Conservation (phyloP, 2,329 filamentous ascomycete genomes). For the Monosporascus sp. region DNA sequence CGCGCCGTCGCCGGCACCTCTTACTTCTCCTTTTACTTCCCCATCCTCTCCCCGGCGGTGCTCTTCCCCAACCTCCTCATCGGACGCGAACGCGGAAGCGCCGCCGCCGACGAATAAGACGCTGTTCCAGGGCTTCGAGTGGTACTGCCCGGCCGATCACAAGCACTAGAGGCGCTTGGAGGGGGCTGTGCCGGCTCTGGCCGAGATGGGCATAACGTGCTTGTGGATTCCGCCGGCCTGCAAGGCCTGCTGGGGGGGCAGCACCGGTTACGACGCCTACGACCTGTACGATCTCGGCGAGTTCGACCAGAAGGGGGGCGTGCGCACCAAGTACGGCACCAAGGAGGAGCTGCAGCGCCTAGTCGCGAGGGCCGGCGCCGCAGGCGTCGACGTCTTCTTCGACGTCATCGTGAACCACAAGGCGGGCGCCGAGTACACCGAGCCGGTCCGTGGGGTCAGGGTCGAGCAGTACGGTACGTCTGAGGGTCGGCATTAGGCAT, state of each 20-base stretch:
- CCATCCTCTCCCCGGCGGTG: too few relatives aligned
- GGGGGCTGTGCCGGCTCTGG: conserved; percentile 45
- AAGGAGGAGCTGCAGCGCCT: conserved; percentile 57
- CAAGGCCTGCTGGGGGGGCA: conserved; percentile 38
- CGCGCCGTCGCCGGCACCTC: too few relatives aligned
- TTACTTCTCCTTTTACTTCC: too few relatives aligned
- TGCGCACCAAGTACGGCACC: conserved; percentile 62
- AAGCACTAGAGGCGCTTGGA: conserved; percentile 56
- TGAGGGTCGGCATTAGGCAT: too few relatives aligned
- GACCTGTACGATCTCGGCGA: conserved; percentile 67
- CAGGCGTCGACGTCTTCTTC: conserved; percentile 57
- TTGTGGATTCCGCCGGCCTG: conserved; percentile 51
- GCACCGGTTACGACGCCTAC: conserved; percentile 66
- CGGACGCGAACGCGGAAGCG: not conserved
- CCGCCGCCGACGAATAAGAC: not conserved
- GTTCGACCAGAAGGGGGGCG: conserved; percentile 62
- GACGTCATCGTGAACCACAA: conserved; percentile 71
- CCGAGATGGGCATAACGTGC: conserved; percentile 53
- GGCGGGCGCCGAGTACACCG: conserved; percentile 59
- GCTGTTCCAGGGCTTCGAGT: conserved; percentile 62
- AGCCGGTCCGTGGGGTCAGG: conserved; percentile 52
- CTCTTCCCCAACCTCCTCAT: too few relatives aligned
- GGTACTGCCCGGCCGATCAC: conserved; percentile 58
- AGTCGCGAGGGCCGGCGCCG: conserved; percentile 40
- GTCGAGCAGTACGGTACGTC: conserved; percentile 18